These are phyloP conservation scores for Crucihimalaya himalaica DNA, from an alignment of 345 rosid species.

Conservation along the genomic window DNA sequence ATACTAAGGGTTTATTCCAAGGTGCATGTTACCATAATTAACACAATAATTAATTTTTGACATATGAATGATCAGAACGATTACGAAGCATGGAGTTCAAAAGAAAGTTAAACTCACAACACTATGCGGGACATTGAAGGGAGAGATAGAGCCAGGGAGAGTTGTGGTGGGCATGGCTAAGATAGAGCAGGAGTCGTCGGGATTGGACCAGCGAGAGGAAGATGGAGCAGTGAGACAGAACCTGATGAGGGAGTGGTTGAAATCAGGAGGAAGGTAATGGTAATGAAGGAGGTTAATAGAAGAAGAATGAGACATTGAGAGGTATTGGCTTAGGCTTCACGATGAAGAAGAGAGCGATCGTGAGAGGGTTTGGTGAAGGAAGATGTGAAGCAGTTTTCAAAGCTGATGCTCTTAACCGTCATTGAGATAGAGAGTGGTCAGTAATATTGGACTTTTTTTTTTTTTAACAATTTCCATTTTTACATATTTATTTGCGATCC, in stretches of 20 bases:
- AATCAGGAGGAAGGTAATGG: slow-evolving; percentile 38
- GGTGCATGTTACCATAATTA: too few species aligned
- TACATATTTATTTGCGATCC: not conserved
- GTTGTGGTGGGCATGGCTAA: slow-evolving; percentile 34
- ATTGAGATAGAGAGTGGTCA: slow-evolving; percentile 35
- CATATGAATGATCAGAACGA: not conserved
- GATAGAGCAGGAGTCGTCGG: slow-evolving; percentile 13
- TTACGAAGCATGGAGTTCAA: not conserved
- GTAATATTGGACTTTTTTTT: not conserved
- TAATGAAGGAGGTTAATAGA: slow-evolving; percentile 41
- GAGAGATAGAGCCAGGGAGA: slow-evolving; percentile 33
- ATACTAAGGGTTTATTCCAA: too few species aligned
- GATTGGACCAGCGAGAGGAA: slow-evolving; percentile 34
- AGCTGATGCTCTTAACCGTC: slow-evolving; percentile 42
- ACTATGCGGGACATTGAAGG: slow-evolving; percentile 35
- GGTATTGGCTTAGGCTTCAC: slow-evolving; percentile 42
- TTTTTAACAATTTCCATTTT: not conserved
- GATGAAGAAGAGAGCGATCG: slow-evolving; percentile 46
- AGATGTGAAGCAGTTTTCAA: slow-evolving; percentile 70
- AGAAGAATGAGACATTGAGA: slow-evolving; percentile 38
- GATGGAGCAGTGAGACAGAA: slow-evolving; percentile 38
- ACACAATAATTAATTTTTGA: not conserved
- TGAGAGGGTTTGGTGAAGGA: slow-evolving; percentile 42
- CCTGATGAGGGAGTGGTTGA: slow-evolving; percentile 25
- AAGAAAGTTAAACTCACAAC: slow-evolving; percentile 29